These are phyloP conservation scores for Ophiostoma australiae DNA, from an alignment of 2,329 filamentous ascomycete genomes.

Conservation along the genomic window DNA sequence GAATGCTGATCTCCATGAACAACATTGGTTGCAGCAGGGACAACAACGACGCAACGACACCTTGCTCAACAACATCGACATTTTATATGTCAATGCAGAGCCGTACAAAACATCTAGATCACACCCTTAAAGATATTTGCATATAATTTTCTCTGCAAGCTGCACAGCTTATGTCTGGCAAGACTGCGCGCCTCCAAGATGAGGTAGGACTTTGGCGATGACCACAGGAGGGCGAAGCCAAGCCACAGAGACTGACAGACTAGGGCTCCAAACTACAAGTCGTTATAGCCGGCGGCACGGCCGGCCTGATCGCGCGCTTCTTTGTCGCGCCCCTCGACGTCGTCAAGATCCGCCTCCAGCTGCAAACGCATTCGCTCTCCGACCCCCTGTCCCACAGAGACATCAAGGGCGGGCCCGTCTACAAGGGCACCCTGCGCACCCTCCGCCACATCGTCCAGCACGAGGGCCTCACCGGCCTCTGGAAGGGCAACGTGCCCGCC, in stretches of 20 bases:
- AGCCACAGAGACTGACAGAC: background rate
- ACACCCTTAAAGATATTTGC: background rate
- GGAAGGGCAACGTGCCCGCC: constrained; percentile 97
- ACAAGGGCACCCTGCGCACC: constrained; percentile 73
- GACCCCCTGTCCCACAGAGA: constrained; percentile 60
- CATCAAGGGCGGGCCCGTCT: constrained; percentile 47
- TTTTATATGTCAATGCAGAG: background rate
- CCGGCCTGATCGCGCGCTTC: constrained; percentile 89
- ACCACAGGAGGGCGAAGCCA: background rate
- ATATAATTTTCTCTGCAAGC: background rate
- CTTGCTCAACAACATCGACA: background rate
- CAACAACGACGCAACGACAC: background rate
- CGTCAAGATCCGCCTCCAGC: constrained; percentile 93
- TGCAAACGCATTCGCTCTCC: constrained; percentile 80
- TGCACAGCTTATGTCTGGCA: constrained; percentile 38
- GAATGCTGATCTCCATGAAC: background rate
- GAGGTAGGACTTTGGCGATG: constrained; percentile 40
- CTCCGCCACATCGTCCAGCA: constrained; percentile 69
- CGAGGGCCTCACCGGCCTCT: constrained; percentile 81
- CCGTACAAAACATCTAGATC: too few relatives aligned
- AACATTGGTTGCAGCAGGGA: background rate
- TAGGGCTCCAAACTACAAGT: constrained; percentile 55
- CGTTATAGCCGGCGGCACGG: constrained; percentile 53
- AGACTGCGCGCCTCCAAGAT: constrained; percentile 51
- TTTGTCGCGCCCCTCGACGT: constrained; percentile 93